phyloP scores from a whole-genome alignment of 1,284 basidiomycete genomes.

The Boletellus sp. region DNA sequence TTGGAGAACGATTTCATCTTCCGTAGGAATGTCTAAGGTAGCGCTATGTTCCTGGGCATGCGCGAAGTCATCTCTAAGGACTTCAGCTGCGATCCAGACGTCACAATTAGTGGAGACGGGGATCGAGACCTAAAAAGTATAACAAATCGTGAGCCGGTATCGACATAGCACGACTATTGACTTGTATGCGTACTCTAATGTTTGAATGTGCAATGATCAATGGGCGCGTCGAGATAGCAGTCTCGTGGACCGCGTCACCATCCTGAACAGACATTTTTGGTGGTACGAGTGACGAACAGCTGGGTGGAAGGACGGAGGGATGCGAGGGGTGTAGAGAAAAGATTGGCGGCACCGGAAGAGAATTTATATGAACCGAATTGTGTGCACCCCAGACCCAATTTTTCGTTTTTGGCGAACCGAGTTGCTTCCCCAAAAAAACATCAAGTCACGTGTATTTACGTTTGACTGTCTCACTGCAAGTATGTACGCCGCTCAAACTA shows the following conservation, averaged over 20 bases:
- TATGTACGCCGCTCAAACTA: no score
- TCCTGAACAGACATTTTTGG: slow-evolving; percentile 32
- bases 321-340: slow-evolving; percentile 6
- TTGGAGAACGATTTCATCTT: slow-evolving; percentile 55
- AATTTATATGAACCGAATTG: slow-evolving; percentile 27
- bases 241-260: slow-evolving; percentile 26
- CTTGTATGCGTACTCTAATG: slow-evolving; percentile 57
- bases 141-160: slow-evolving; percentile 9
- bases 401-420: slow-evolving; percentile 25
- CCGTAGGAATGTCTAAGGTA: slow-evolving; percentile 47
- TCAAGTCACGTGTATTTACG: slow-evolving; percentile 30
- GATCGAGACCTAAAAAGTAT: slow-evolving; percentile 62
- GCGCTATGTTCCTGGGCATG: slow-evolving; percentile 59
- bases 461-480: slow-evolving; percentile 13
- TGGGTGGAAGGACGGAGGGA: not conserved
- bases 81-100: slow-evolving; percentile 87
- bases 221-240: slow-evolving; percentile 56
- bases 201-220: slow-evolving; percentile 57
- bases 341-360: slow-evolving; percentile 5
- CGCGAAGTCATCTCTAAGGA: slow-evolving; percentile 82
- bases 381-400: slow-evolving; percentile 37
- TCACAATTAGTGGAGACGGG: slow-evolving; percentile 74
- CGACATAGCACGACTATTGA: slow-evolving; percentile 9
- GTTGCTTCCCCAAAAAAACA: slow-evolving; percentile 30
- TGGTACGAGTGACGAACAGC: slow-evolving; percentile 5